Base-by-base conservation (phyloP, 768 basidiomycete species). In the Candolleomyces efflorescens region DNA sequence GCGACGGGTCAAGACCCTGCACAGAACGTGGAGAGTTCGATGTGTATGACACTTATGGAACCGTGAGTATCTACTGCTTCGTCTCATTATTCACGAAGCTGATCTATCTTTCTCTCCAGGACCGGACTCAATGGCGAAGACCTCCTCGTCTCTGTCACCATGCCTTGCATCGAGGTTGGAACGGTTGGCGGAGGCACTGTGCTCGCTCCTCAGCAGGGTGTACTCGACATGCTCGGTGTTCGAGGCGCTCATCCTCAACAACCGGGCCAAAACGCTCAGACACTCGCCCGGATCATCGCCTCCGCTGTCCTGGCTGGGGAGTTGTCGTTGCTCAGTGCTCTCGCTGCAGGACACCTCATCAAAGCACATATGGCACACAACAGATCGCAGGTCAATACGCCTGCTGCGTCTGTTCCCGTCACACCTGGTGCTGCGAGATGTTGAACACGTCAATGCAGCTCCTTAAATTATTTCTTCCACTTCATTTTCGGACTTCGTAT, bases 1-100 rank as follows among this genome's bases (percentile, higher is more conserved):
- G 97, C 97, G 15, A 95, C 94, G 41, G 97, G 97, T 18, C 97
- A 99, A 73, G 97, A 99, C 68, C 97, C 97, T 1, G 97, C 97
- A 6, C 97, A 99, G 78, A 98, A 98, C 70, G 96, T 99, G 24
- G 97, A 96, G 77, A 94, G 92, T 56, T 96, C 94, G 38, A 95
- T 93, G 70, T 99, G 97, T 73, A 96, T 99, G 79, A 99, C 97
- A 1, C 75, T 97, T 45, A 98, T 99, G 96, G 97, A 99, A 72
- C 86, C 94, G 90, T 96, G 70, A 72, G 92, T 90, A 3, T 96
- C 98, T 32, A 32, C 1, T 32, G 1, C 11, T 32, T 11, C 32
- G 32, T 5, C 11, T 11, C 5, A 11, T 7, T 1, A 11, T 5
- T 5, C 11, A 32, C 5, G 5, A 32, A 5, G 32, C 32, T 32